Evolutionary conservation across 805 yeast genomes (phyloP), one percentile per base, ranked within the genome.

Genomic region (Metschnikowia matae): DNA sequence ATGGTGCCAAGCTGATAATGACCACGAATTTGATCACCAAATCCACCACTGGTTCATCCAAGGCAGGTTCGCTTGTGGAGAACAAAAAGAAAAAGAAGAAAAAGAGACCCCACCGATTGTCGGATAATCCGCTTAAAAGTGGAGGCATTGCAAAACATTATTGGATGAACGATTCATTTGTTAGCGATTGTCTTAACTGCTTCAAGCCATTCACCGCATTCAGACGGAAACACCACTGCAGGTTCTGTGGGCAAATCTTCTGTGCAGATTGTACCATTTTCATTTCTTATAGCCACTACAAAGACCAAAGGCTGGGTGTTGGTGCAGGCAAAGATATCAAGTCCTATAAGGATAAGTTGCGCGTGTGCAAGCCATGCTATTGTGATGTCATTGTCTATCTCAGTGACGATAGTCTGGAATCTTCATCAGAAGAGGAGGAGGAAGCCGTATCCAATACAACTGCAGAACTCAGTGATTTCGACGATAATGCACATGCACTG

Each of bases 141-240:
- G 79, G 79, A 37, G 83, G 85, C 1, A 74, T 85, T 3, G 83
- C 86, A 2, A 79, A 80, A 52, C 92, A 89, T 62, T 92, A 89
- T 64, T 92, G 99, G 99, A 85, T 92, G 89, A 89, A 91, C 60
- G 97, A 92, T 69, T 87, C 92, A 39, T 87, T 89, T 52, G 96
- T 96, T 0, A 80, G 84, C 7, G 94, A 89, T 54, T 92, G 99
- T 62, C 82, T 89, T 51, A 77, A 85, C 14, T 92, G 98, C 66
- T 88, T 86, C 49, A 78, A 83, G 48, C 80, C 82, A 3, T 92
- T 92, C 62, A 81, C 87, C 0, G 86, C 97, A 0, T 91, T 90
- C 68, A 73, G 97, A 64, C 75, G 99, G 57, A 87, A 88, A 56
- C 99, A 92, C 64, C 99, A 92, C 67, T 92, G 99, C 62, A 73